phyloP scores from a whole-genome alignment of 2,329 filamentous ascomycete species.

The Sphaerulina musiva region DNA sequence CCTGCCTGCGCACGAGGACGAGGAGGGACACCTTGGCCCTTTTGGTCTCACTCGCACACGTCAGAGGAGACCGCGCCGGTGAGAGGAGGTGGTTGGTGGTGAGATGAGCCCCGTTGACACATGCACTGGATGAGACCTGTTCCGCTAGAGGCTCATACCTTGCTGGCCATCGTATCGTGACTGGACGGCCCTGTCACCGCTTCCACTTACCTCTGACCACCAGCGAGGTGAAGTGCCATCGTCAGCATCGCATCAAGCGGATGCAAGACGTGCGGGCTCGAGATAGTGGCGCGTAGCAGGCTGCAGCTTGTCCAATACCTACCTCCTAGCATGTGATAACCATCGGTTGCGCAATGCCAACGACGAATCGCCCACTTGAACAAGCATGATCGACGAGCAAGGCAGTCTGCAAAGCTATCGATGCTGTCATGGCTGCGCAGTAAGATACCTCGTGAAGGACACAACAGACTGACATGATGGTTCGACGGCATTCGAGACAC shows the following conservation, averaged over 20 bases:
- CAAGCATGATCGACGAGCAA: not conserved
- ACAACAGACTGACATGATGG: no score
- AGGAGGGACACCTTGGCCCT: no score
- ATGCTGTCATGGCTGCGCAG: no score
- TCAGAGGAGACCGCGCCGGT: no score
- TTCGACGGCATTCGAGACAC: no score
- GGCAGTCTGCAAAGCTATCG: no score
- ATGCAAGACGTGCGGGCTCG: not conserved
- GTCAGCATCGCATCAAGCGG: not conserved
- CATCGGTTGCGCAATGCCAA: not conserved
- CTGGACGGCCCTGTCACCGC: not conserved
- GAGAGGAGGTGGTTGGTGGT: no score
- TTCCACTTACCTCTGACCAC: not conserved
- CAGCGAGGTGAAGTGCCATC: not conserved
- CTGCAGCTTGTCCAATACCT: not conserved
- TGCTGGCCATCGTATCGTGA: not conserved
- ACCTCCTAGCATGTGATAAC: not conserved
- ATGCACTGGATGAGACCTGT: no score
- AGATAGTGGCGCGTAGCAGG: not conserved
- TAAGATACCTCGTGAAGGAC: no score
- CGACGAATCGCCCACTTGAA: not conserved
- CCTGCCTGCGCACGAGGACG: no score
- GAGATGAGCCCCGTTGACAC: no score
- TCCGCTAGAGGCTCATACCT: not conserved
- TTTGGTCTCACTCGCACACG: no score